These are phyloP conservation scores for Backusella liffmaniae DNA, from an alignment of 192 early-diverging fungal genomes.

Conservation along the genomic window DNA sequence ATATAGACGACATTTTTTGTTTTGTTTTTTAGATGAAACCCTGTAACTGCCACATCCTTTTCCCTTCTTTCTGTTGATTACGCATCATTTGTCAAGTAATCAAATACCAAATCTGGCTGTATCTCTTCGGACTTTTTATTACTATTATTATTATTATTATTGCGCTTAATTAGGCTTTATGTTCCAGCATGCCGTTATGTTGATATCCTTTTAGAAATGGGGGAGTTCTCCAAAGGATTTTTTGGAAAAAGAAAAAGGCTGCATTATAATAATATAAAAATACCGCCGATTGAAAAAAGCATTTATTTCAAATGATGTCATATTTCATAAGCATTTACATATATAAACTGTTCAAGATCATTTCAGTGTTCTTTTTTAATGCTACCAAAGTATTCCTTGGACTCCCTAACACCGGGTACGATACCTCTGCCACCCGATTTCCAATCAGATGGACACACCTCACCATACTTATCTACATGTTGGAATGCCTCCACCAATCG, in stretches of 20 bases:
- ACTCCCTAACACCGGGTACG: constrained; percentile 47
- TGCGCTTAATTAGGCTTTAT: neutral
- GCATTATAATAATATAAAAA: no score
- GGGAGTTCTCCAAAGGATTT: no score
- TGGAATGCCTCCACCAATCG: constrained; percentile 90
- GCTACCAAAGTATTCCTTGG: constrained; percentile 68
- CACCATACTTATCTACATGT: constrained; percentile 77
- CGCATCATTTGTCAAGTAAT: neutral
- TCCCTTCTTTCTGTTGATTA: no score
- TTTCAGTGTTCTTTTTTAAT: neutral
- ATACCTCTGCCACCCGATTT: constrained; percentile 70
- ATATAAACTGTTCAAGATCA: no score
- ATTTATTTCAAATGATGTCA: neutral
- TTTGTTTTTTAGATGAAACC: no score
- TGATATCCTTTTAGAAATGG: neutral
- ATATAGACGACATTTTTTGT: no score
- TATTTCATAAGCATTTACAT: neutral
- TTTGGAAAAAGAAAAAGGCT: no score
- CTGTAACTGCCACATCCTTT: no score
- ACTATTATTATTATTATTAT: neutral
- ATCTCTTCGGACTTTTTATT: neutral
- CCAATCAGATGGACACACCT: constrained; percentile 89
- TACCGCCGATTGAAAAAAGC: no score
- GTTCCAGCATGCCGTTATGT: neutral
- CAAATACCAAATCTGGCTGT: neutral